Base-by-base conservation (phyloP, 176 grass and related monocot genomes). In the Juncus inflexus region DNA sequence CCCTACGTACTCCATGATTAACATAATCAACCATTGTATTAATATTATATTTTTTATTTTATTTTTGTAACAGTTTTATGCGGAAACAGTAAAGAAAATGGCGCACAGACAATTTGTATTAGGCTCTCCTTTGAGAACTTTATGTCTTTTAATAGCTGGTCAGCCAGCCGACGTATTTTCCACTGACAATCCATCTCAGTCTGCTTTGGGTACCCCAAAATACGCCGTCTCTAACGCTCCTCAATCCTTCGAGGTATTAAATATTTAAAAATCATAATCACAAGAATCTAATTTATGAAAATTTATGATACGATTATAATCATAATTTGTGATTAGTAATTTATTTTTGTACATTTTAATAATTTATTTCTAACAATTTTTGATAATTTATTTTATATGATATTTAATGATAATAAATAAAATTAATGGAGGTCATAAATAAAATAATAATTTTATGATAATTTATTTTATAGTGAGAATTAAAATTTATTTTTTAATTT, bases 21-120 rank as follows among this genome's bases (percentile, higher is more conserved):
- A 37, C 10, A 12, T 61, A 6, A 38, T 57, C 45, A 40, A 49
- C 39, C 12, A 35, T 50, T 65, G 42, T 84, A 35, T 72, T 71
- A 51, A 12, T 69, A 60, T 55, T 69, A 66, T 60, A 50, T 50
- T 58, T 63, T 79, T 11, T 36, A 53, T 42, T 58, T 39, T 72
- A 42, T 35, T 45, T 40, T 70, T 43, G 12, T 82, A 64, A 28
- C 89, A 99, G 89, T 94, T 92, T 65, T 99, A 99, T 43, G 78
- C 79, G 35, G 95, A 99, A 65, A 90, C 95, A 4, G 95, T 99
- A 40, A 99, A 92, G 80, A 99, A 86, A 83, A 99, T 99, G 95
- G 95, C 95, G 9, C 80, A 84, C 37, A 83, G 66, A 62, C 89
- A 90, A 63, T 99, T 99, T 79, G 41, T 84, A 43, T 79, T 85